A percentile compares a stretch with the other conserved stretches of the same genome.
These are phyloP conservation scores for Acanthamoeba polyphaga DNA, from an alignment of 208 protist species.

Conservation along the genomic window DNA sequence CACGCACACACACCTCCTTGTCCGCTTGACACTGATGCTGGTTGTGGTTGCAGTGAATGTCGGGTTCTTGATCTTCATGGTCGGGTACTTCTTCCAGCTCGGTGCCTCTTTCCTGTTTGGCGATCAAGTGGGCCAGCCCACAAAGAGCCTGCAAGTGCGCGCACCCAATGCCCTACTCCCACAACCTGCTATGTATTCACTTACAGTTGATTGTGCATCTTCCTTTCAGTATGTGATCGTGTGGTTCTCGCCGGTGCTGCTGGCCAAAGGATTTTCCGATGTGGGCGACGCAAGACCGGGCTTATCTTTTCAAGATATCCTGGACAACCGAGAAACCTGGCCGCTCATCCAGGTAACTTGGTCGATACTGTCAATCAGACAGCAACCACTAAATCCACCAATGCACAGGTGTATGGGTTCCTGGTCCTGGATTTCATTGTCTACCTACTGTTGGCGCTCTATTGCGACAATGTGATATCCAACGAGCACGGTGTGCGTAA, in stretches of 20 bases:
- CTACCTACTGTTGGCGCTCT: slow-evolving; percentile 56
- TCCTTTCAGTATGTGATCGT: slow-evolving; percentile 51
- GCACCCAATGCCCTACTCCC: too few relatives aligned
- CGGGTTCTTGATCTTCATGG: slow-evolving; percentile 70
- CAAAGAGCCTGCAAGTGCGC: slow-evolving; percentile 3
- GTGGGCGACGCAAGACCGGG: background rate
- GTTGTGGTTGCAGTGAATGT: background rate
- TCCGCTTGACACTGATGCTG: too few relatives aligned
- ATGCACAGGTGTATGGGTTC: slow-evolving; percentile 21
- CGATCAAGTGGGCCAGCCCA: background rate
- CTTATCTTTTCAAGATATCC: slow-evolving; percentile 41
- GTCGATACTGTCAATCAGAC: background rate
- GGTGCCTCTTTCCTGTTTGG: slow-evolving; percentile 35
- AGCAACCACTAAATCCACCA: too few relatives aligned
- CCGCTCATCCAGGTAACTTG: slow-evolving; percentile 16
- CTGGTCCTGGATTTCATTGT: slow-evolving; percentile 69
- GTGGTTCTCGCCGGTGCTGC: slow-evolving; percentile 72
- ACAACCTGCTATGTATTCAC: background rate
- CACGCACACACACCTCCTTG: background rate
- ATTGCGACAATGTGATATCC: slow-evolving; percentile 73
- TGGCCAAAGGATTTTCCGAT: slow-evolving; percentile 71
- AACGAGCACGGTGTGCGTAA: slow-evolving; percentile 64
- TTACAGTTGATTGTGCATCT: background rate
- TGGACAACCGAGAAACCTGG: slow-evolving; percentile 59
- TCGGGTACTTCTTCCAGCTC: slow-evolving; percentile 69